Percentiles rank a stretch among this genome's conserved stretches.
Conservation (phyloP, 2,329 filamentous ascomycete species). For the Xylariaceae sp. region DNA sequence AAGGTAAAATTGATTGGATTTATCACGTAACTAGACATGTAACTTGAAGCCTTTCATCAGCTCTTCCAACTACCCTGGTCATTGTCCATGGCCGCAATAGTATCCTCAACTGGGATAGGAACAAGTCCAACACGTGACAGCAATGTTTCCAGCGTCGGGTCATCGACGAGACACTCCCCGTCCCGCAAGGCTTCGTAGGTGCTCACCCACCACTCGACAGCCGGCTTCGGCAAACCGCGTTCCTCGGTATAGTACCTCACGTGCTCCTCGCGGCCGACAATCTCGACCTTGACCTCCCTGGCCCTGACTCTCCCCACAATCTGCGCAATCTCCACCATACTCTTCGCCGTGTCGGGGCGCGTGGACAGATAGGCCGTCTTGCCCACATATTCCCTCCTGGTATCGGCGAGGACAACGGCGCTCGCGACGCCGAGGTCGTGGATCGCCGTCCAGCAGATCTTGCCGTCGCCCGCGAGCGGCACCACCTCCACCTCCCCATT, state of each 20-base stretch:
- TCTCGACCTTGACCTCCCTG: conserved; percentile 18
- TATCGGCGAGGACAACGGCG: conserved; percentile 21
- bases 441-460: conserved; percentile 29
- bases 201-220: conserved; percentile 28
- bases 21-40: too few species aligned
- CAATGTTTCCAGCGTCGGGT: conserved; percentile 33
- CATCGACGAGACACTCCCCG: conserved; percentile 27
- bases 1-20: too few species aligned
- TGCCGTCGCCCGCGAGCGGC: conserved; percentile 24
- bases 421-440: conserved; percentile 26
- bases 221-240: conserved; percentile 11
- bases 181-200: conserved; percentile 27
- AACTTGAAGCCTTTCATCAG: too few species aligned
- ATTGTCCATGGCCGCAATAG: conserved; percentile 23
- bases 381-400: conserved; percentile 11
- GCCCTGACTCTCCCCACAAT: conserved; percentile 22
- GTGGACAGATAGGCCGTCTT: conserved; percentile 25
- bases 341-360: conserved; percentile 19
- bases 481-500: conserved; percentile 19
- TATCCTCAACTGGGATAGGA: conserved; percentile 24
- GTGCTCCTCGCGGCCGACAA: conserved; percentile 21
- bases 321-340: conserved; percentile 21
- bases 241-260: conserved; percentile 24
- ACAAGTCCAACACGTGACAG: conserved; percentile 28
- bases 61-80: conserved; percentile 3